Evolutionary conservation across 257 asterid species (phyloP).

Genomic region (Salvia hispanica): DNA sequence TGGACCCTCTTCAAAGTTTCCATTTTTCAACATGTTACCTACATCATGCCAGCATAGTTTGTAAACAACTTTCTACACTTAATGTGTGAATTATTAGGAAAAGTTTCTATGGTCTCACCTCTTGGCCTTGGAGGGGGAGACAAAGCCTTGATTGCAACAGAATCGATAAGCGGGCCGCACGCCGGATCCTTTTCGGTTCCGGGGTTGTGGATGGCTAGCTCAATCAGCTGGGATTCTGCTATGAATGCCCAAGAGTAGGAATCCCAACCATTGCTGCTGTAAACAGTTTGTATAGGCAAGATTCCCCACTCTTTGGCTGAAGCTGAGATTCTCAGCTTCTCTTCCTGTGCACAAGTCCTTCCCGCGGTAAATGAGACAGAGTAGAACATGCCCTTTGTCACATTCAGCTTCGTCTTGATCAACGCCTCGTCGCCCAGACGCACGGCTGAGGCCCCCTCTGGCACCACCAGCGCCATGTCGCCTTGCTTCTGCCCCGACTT

Average conservation of each 20-base stretch:
- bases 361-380: slow-evolving; percentile 68
- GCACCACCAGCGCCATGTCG: slow-evolving; percentile 78
- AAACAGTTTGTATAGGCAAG: slow-evolving; percentile 54
- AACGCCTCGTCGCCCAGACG: slow-evolving; percentile 83
- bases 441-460: slow-evolving; percentile 76
- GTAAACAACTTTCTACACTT: background rate
- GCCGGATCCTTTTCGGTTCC: slow-evolving; percentile 46
- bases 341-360: slow-evolving; percentile 83
- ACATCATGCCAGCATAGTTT: slow-evolving; percentile 2
- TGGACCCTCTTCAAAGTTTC: slow-evolving; percentile 86
- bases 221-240: slow-evolving; percentile 38
- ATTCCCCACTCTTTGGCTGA: slow-evolving; percentile 42
- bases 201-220: slow-evolving; percentile 46
- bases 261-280: slow-evolving; percentile 62
- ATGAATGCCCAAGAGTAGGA: slow-evolving; percentile 48
- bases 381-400: slow-evolving; percentile 47
- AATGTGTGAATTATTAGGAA: background rate
- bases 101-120: slow-evolving; percentile 37
- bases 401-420: slow-evolving; percentile 55
- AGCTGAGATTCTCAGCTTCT: slow-evolving; percentile 54
- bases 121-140: slow-evolving; percentile 42
- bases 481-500: slow-evolving; percentile 81
- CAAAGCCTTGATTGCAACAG: slow-evolving; percentile 66
- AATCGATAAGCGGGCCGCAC: slow-evolving; percentile 77
- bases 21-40: slow-evolving; percentile 84